Base-by-base conservation (phyloP, 73 alveolate genomes). In the Diophrys appendiculata region DNA sequence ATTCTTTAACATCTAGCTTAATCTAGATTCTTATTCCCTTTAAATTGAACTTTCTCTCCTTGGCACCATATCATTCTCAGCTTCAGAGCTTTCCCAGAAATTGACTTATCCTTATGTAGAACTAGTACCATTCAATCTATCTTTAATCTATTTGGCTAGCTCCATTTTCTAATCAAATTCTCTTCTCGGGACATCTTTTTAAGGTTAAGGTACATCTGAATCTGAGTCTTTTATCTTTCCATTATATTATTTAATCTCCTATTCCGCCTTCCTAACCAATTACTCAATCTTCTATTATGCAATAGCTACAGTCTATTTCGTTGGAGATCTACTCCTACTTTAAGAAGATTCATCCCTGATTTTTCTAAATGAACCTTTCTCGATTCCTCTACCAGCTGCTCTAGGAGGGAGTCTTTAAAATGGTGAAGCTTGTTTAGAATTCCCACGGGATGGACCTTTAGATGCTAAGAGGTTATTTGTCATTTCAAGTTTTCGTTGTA, bases 191-290 rank as follows among this genome's bases (percentile, higher is more conserved):
- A 31, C 75, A 3, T 25, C 29, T 26, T 67, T 31, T 28, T 67
- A 43, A n/a, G 23, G 35, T 23, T 23, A 2, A 23, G 71, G 71
- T 60, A 31, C 31, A 27, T 60, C 71, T 60, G 71, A 27, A 60
- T 60, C 25, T 23, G 71, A 31, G 31, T 23, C 28, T 11, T 3
- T 11, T 2, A 3, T 13, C 28, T 27, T 67, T 3, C 26, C 54
- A 8, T 67, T 67, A 54, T 25, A 67, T 25, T 28, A 25, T n/a
- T 67, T 31, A 3, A 67, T 67, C 75, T 67, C 75, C 24, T 67
- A 43, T 28, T 67, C 75, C 29, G 75, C 75, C 53, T 67, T 67
- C 5, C 75, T 28, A 1, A 67, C 75, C 24, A 67, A 67, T 43
- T 67, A 67, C 29, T 67, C 31, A 3, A 67, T 1, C 29, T 67